A percentile compares a stretch with the other conserved stretches of the same genome.
phyloP scores from a whole-genome alignment of 192 early-diverging fungal genomes.

The Coemansia sp. region DNA sequence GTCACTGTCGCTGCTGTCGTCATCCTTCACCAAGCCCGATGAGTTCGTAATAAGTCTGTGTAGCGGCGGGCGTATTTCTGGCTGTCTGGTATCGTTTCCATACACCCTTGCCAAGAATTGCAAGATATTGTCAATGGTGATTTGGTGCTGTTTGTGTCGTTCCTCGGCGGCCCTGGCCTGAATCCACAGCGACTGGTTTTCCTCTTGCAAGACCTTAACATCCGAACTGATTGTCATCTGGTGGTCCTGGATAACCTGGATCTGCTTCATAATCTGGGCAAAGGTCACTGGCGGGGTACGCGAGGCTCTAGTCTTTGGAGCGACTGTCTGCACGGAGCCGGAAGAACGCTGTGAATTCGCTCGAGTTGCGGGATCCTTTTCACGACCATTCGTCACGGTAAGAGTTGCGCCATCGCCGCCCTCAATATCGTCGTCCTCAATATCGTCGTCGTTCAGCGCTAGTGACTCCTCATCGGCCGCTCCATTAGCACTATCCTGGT shows the following conservation, averaged over 20 bases:
- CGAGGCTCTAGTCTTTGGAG: conserved; percentile 19
- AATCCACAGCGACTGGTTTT: conserved; percentile 89
- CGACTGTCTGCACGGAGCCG: neutral
- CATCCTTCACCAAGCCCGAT: neutral
- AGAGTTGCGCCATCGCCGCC: conserved; percentile 39
- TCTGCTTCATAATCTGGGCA: conserved; percentile 65
- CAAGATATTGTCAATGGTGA: conserved; percentile 92
- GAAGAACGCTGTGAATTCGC: neutral
- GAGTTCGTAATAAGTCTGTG: conserved; percentile 36
- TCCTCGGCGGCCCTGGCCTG: conserved; percentile 75
- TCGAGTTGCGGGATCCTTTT: neutral
- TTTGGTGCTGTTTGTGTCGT: conserved; percentile 83
- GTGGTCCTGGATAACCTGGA: conserved; percentile 86
- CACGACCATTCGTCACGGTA: neutral
- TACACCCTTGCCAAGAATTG: conserved; percentile 89
- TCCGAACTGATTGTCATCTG: conserved; percentile 87
- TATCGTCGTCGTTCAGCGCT: neutral
- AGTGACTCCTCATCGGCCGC: conserved; percentile 40
- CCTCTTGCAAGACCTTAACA: conserved; percentile 80
- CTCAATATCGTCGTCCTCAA: conserved; percentile 52
- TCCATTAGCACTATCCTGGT: conserved; percentile 26
- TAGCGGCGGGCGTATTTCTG: conserved; percentile 41
- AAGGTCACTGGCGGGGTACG: conserved; percentile 30
- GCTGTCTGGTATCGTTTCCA: conserved; percentile 52
- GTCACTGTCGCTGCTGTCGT: neutral